phyloP scores from a whole-genome alignment of 1,284 basidiomycete genomes.

The Ceratobasidium sp. region DNA sequence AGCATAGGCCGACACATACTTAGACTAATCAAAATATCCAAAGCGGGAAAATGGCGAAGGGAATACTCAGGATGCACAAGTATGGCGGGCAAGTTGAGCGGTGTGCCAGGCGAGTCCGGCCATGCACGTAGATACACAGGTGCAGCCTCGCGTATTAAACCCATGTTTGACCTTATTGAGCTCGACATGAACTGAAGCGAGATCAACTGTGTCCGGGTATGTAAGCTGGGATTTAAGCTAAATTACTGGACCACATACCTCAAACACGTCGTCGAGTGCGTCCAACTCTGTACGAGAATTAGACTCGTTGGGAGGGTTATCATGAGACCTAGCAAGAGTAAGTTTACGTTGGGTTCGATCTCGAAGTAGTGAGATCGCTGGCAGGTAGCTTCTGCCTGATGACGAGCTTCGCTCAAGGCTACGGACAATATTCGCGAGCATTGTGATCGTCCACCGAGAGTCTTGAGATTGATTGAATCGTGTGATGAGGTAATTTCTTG shows the following conservation, averaged over 20 bases:
- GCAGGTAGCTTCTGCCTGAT: neutral
- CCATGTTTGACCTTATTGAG: neutral
- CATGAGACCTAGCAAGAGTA: neutral
- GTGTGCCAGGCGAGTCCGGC: neutral
- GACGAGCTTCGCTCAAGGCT: neutral
- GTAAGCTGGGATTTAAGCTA: neutral
- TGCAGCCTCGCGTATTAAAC: neutral
- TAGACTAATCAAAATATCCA: slow-evolving; percentile 17
- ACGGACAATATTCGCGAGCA: neutral
- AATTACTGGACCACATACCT: neutral
- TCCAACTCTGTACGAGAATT: neutral
- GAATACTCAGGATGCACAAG: slow-evolving; percentile 13
- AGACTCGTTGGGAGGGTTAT: neutral
- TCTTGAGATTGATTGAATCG: slow-evolving; percentile 26
- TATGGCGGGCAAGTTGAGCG: slow-evolving; percentile 11
- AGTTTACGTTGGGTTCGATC: neutral
- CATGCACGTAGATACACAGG: slow-evolving; percentile 7
- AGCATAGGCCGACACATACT: neutral
- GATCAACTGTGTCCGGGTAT: neutral
- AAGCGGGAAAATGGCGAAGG: slow-evolving; percentile 7
- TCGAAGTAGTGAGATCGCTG: neutral
- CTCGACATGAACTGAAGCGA: slow-evolving; percentile 2
- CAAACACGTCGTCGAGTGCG: neutral
- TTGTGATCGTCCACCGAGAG: slow-evolving; percentile 2
- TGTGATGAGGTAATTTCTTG: slow-evolving; percentile 4